Evolutionary conservation across 139 green algal genomes (phyloP).

Genomic region (Limnomonas spitsbergensis): DNA sequence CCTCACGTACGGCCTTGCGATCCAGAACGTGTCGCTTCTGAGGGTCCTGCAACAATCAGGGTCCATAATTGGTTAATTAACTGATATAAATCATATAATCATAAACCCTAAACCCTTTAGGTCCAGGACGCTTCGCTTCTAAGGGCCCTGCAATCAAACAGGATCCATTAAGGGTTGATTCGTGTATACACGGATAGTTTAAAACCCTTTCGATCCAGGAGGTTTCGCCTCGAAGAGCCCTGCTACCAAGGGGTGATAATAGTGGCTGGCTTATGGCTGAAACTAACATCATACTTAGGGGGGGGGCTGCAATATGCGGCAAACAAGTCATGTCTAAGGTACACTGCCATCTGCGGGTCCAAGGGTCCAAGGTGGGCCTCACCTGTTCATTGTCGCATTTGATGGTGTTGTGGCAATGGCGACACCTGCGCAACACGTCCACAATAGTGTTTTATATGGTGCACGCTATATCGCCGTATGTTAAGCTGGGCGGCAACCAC

Average conservation of each 20-base stretch:
- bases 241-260: no score
- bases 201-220: slow-evolving; percentile 1
- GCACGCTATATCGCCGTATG: no score
- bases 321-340: not conserved
- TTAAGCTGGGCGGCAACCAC: not conserved
- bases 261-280: not conserved
- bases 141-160: slow-evolving; percentile 52
- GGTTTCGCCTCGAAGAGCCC: no score
- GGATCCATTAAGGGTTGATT: not conserved
- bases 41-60: slow-evolving; percentile 51
- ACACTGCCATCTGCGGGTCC: not conserved
- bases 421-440: slow-evolving; percentile 8
- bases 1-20: slow-evolving; percentile 66
- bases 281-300: not conserved
- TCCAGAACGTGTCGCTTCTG: slow-evolving; percentile 75
- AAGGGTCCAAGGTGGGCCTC: not conserved
- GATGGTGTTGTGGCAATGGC: not conserved
- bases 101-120: slow-evolving; percentile 66
- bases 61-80: not conserved
- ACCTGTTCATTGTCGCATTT: slow-evolving; percentile 12
- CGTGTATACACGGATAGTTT: no score
- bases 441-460: no score
- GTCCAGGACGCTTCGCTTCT: slow-evolving; percentile 74
- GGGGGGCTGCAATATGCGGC: not conserved
- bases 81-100: no score